phyloP scores from a whole-genome alignment of 2,329 filamentous ascomycete genomes.

The Aotearoamyces nothofagi region DNA sequence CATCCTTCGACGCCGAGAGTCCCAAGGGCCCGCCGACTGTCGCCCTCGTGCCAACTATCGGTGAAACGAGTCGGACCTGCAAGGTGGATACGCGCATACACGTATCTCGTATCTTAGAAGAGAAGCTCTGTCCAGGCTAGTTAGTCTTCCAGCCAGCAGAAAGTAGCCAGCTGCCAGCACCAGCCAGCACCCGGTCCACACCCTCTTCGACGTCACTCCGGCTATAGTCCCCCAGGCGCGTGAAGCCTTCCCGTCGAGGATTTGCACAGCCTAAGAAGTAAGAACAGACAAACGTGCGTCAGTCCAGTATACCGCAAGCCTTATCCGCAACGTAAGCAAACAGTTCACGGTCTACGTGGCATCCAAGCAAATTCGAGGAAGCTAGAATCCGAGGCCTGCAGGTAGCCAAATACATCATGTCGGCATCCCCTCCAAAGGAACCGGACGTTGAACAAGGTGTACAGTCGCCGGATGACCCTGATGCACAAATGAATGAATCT shows the following conservation, averaged over 20 bases:
- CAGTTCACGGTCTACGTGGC: constrained; percentile 16
- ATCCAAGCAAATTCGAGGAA: constrained; percentile 17
- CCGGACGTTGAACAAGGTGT: constrained; percentile 77
- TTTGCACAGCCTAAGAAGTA: constrained; percentile 11
- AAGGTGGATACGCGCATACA: constrained; percentile 4
- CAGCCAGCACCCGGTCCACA: neutral
- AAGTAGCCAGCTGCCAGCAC: neutral
- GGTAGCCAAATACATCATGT: constrained; percentile 74
- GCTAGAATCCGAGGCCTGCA: constrained; percentile 22
- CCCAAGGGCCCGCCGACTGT: neutral
- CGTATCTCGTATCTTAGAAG: too few relatives aligned
- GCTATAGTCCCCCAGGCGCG: too few relatives aligned
- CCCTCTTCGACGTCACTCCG: neutral
- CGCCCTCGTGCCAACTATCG: constrained; percentile 1
- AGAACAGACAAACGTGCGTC: too few relatives aligned
- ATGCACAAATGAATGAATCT: constrained; percentile 83
- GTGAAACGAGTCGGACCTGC: constrained; percentile 3
- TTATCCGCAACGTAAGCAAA: constrained; percentile 9
- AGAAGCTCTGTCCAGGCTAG: too few relatives aligned
- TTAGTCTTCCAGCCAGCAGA: neutral
- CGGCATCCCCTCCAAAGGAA: constrained; percentile 86
- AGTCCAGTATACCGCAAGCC: constrained; percentile 9
- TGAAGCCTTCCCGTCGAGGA: constrained; percentile 8
- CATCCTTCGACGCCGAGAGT: neutral
- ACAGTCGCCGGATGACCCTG: constrained; percentile 82